Conservation (phyloP, 2,329 filamentous ascomycete genomes). For the Neofusicoccum sp. region DNA sequence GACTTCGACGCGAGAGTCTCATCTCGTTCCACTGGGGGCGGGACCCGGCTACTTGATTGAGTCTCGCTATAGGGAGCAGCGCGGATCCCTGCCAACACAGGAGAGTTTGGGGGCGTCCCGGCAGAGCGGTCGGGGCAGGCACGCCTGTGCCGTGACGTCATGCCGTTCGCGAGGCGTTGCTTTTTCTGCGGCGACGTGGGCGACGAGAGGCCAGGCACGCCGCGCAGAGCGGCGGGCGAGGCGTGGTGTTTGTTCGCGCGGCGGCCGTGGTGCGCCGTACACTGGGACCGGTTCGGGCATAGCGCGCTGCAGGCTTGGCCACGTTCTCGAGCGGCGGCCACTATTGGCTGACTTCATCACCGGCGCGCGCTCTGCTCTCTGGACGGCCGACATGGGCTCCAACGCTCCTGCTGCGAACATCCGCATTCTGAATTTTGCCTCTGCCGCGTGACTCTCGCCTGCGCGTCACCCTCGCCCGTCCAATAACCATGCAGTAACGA, state of each 20-base stretch:
- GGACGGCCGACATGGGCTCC: slow-evolving; percentile 9
- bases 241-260: slow-evolving; percentile 1
- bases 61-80: too few species aligned
- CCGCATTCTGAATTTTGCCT: slow-evolving; percentile 12
- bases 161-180: neutral
- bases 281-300: neutral
- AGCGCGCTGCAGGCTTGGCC: slow-evolving; percentile 10
- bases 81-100: too few species aligned
- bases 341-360: slow-evolving; percentile 11
- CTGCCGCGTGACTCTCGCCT: slow-evolving; percentile 13
- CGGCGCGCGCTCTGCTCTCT: neutral
- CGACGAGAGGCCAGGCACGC: neutral
- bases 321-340: neutral
- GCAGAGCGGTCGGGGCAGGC: neutral
- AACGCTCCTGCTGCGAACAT: slow-evolving; percentile 10
- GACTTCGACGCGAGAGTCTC: too few species aligned
- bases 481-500: neutral
- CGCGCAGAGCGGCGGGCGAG: neutral
- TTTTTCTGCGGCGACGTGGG: neutral
- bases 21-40: too few species aligned
- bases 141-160: slow-evolving; percentile 9
- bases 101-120: neutral
- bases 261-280: neutral
- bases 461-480: neutral
- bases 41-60: too few species aligned